phyloP scores from a whole-genome alignment of 2,329 filamentous ascomycete species.

The Paecilomyces sp. region DNA sequence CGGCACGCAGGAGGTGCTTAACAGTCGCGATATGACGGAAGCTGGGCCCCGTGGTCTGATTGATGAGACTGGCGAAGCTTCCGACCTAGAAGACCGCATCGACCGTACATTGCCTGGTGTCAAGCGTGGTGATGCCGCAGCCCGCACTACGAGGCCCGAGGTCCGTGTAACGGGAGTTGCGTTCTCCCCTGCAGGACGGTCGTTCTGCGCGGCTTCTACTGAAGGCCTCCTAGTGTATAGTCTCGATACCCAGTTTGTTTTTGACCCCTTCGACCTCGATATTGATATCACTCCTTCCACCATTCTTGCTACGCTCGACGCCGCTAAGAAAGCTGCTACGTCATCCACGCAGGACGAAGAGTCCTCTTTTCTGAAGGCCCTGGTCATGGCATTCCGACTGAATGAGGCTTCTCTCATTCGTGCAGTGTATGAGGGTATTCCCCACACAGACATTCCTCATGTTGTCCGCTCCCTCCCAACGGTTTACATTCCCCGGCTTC shows the following conservation, averaged over 20 bases:
- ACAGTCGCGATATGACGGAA: slow-evolving; percentile 85
- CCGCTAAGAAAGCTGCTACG: slow-evolving; percentile 25
- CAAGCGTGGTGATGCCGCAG: slow-evolving; percentile 78
- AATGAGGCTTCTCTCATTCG: slow-evolving; percentile 78
- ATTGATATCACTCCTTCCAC: slow-evolving; percentile 86
- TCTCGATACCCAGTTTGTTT: slow-evolving; percentile 73
- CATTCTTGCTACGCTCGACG: slow-evolving; percentile 64
- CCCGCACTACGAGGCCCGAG: slow-evolving; percentile 68
- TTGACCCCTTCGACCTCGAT: slow-evolving; percentile 94
- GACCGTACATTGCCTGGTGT: slow-evolving; percentile 77
- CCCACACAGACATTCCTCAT: slow-evolving; percentile 65
- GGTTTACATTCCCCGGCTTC: slow-evolving; percentile 76
- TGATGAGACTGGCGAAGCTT: slow-evolving; percentile 80
- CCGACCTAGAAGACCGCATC: slow-evolving; percentile 77
- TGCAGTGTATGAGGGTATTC: slow-evolving; percentile 77
- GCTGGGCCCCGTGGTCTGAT: slow-evolving; percentile 78
- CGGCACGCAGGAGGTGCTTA: slow-evolving; percentile 93
- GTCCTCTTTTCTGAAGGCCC: slow-evolving; percentile 67
- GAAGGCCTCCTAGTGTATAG: slow-evolving; percentile 93
- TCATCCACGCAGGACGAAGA: slow-evolving; percentile 59
- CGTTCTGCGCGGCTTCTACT: slow-evolving; percentile 91
- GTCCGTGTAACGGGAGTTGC: slow-evolving; percentile 77
- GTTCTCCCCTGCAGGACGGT: slow-evolving; percentile 80
- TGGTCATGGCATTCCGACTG: slow-evolving; percentile 95
- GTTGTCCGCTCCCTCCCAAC: slow-evolving; percentile 72